Evolutionary conservation across 495 filamentous ascomycete species (phyloP).

Genomic region (Penicillium samsonianum): DNA sequence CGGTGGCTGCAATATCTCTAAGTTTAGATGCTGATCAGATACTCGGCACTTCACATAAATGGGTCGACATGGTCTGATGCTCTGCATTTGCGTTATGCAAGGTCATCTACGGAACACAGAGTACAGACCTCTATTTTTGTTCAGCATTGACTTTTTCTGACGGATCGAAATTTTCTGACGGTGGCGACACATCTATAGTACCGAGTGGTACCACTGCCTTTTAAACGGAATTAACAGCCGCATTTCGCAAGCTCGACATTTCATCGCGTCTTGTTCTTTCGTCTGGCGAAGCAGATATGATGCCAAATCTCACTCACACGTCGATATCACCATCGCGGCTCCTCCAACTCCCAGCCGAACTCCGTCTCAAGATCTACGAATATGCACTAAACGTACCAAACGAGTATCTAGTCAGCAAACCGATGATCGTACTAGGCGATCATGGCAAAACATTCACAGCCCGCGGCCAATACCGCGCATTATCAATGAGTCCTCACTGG

Average conservation of each 20-base stretch:
- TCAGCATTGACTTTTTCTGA: not conserved
- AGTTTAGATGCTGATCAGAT: no score
- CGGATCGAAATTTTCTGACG: constrained; percentile 1
- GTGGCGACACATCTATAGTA: constrained; percentile 8
- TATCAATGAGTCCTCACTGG: constrained; percentile 44
- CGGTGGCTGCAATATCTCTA: no score
- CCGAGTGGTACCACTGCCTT: constrained; percentile 6
- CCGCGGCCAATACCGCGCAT: constrained; percentile 34
- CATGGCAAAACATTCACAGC: constrained; percentile 37
- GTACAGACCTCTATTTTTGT: not conserved
- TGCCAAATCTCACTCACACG: not conserved
- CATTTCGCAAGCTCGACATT: not conserved
- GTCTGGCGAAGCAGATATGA: not conserved
- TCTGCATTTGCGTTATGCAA: not conserved
- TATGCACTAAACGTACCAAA: constrained; percentile 41
- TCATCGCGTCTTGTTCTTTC: not conserved
- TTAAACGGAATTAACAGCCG: not conserved
- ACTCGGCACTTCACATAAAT: not conserved
- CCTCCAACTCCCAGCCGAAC: constrained; percentile 38
- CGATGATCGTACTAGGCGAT: constrained; percentile 40
- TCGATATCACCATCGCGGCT: constrained; percentile 15
- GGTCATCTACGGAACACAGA: not conserved
- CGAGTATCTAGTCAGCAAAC: constrained; percentile 36
- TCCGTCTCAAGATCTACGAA: constrained; percentile 47
- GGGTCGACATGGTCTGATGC: not conserved